Evolutionary conservation across 1,284 basidiomycete genomes (phyloP), one percentile per base, ranked within the genome.

Genomic region (Austroboletus rostrupii): DNA sequence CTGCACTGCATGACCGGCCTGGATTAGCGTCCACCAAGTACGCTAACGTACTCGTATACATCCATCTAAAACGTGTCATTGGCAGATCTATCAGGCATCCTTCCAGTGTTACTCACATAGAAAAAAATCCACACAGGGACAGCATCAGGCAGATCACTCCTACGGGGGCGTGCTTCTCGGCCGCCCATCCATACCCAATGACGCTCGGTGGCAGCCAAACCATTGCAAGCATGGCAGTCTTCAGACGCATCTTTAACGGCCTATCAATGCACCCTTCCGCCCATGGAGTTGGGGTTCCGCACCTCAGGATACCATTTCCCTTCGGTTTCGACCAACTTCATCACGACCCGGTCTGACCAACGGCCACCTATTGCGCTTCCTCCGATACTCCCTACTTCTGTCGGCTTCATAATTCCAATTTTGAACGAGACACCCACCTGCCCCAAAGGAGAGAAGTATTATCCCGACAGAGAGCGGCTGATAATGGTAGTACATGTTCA

Each of bases 11-110:
- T 0, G 85, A 85, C 17, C 86, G 77, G 7, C 90, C 90, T 4
- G 72, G 70, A 61, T 91, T 92, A 4, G 87, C 80, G 61, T 92
- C 89, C 8, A 90, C 84, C 43, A 90, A 74, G 59, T 89, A 90
- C 0, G 87, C 81, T 31, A 92, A 69, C 1, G 85, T 83, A 54
- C 81, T 83, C 14, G 83, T 69, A 62, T 89, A 88, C 20, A 82
- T 80, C 76, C 80, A 86, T 53, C 86, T 87, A 44, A 40, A 52
- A 47, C 23, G 12, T 49, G 48, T 67, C 45, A 61, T 29, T 11
- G 14, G 49, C 38, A 47, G 26, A 28, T 38, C 52, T 50, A 67
- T 28, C 53, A 37, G 40, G 33, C 26, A 45, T 40, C 19, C 16
- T 43, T 39, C 43, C 19, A 28, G 40, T 43, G 45, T 26, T 14